Evolutionary conservation across 345 rosid species (phyloP).

Genomic region (Rhodamnia argentea): DNA sequence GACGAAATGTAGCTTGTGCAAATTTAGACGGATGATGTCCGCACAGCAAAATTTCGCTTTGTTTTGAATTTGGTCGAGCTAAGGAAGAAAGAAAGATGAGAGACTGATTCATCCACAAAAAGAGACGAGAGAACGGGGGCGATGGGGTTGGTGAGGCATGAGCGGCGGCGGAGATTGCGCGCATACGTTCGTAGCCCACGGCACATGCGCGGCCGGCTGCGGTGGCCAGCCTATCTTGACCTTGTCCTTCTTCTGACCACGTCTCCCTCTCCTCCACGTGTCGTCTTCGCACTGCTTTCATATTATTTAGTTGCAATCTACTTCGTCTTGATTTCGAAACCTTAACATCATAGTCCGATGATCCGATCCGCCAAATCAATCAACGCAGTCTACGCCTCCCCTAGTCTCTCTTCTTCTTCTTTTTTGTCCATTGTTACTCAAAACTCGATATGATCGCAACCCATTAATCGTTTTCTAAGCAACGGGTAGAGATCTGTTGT

Average conservation of each 20-base stretch:
- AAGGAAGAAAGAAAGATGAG: not conserved
- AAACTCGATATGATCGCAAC: not conserved
- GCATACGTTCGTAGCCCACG: not conserved
- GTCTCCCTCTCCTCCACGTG: not conserved
- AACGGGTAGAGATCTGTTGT: not conserved
- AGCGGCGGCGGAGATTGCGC: not conserved
- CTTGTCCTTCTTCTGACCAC: not conserved
- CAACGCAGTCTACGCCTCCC: not conserved
- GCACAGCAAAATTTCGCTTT: too few relatives aligned
- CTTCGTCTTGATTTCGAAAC: not conserved
- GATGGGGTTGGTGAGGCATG: not conserved
- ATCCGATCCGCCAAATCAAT: not conserved
- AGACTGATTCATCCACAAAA: too few relatives aligned
- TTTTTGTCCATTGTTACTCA: not conserved
- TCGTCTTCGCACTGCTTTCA: not conserved
- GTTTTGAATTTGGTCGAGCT: too few relatives aligned
- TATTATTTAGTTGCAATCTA: not conserved
- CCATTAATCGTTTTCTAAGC: not conserved
- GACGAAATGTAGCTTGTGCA: too few relatives aligned
- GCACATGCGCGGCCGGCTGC: not conserved
- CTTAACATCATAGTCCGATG: not conserved
- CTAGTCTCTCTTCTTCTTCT: not conserved
- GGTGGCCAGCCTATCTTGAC: not conserved
- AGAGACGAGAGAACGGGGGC: not conserved
- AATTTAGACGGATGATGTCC: too few relatives aligned